Percentiles rank a stretch among this genome's conserved stretches.
Conservation (phyloP, 768 basidiomycete genomes). For the Boletus edulis region DNA sequence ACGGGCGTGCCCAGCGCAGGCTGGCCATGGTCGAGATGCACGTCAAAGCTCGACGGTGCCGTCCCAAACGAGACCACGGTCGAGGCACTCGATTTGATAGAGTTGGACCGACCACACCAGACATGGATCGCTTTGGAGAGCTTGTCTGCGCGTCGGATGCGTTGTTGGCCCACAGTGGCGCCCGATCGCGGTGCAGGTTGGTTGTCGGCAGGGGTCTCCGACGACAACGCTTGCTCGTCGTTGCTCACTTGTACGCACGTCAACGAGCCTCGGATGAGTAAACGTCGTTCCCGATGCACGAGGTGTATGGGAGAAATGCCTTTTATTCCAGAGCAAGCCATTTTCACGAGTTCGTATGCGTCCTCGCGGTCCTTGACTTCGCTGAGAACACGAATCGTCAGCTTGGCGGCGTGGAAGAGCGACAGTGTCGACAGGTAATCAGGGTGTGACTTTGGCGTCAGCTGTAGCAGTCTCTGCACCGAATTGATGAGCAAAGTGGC, state of each 20-base stretch:
- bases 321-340: slow-evolving; percentile 54
- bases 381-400: slow-evolving; percentile 73
- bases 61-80: slow-evolving; percentile 28
- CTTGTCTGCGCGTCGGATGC: slow-evolving; percentile 19
- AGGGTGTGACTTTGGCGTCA: slow-evolving; percentile 66
- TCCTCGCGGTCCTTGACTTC: slow-evolving; percentile 87
- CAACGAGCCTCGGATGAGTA: slow-evolving; percentile 67
- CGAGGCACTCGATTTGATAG: slow-evolving; percentile 28
- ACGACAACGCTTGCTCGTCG: slow-evolving; percentile 17
- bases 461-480: slow-evolving; percentile 60
- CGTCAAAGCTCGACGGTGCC: slow-evolving; percentile 30
- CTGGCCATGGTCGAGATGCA: slow-evolving; percentile 6
- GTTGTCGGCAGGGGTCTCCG: neutral
- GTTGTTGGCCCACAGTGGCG: neutral
- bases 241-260: slow-evolving; percentile 39
- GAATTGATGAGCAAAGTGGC: slow-evolving; percentile 4
- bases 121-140: slow-evolving; percentile 42
- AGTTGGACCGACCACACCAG: slow-evolving; percentile 47
- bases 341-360: slow-evolving; percentile 74
- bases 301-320: slow-evolving; percentile 55
- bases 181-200: neutral
- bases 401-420: slow-evolving; percentile 61
- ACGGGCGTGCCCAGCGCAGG: slow-evolving; percentile 14
- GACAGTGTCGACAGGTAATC: slow-evolving; percentile 71
- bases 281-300: slow-evolving; percentile 68